Evolutionary conservation across 805 yeast genomes (phyloP).

Genomic region (Komagataella populi): DNA sequence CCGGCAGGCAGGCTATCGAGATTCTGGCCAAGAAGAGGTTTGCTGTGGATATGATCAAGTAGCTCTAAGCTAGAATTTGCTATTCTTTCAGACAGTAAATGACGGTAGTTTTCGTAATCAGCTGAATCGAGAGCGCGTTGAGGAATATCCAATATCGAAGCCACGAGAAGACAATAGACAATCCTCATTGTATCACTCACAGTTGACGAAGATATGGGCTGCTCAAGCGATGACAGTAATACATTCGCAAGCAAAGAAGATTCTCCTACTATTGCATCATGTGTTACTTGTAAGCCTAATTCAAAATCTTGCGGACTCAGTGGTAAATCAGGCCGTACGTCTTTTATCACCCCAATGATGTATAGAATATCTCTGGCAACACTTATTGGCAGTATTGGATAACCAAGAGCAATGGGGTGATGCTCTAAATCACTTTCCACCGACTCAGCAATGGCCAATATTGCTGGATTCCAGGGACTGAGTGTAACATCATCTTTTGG

Average conservation of each 20-base stretch:
- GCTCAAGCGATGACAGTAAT: background rate
- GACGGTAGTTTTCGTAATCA: background rate
- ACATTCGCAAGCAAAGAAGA: background rate
- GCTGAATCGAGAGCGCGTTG: background rate
- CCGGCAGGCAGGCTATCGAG: background rate
- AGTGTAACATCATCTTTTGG: background rate
- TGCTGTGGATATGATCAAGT: background rate
- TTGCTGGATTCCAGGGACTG: background rate
- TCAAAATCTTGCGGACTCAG: background rate
- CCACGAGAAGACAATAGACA: background rate
- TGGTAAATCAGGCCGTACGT: background rate
- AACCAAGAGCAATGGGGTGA: background rate
- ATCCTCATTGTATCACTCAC: background rate
- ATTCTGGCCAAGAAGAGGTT: background rate
- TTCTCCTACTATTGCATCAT: background rate
- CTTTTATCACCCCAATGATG: background rate
- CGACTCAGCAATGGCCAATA: background rate
- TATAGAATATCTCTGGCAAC: background rate
- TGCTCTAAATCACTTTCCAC: background rate
- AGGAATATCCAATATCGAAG: background rate
- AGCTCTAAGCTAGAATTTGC: background rate
- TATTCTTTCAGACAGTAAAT: background rate
- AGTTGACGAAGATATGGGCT: too few relatives aligned
- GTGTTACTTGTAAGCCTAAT: background rate
- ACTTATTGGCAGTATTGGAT: background rate